Evolutionary conservation across 352 stramenopile species (phyloP), one percentile per base, ranked within the genome.

Genomic region (Peronospora farinosa): DNA sequence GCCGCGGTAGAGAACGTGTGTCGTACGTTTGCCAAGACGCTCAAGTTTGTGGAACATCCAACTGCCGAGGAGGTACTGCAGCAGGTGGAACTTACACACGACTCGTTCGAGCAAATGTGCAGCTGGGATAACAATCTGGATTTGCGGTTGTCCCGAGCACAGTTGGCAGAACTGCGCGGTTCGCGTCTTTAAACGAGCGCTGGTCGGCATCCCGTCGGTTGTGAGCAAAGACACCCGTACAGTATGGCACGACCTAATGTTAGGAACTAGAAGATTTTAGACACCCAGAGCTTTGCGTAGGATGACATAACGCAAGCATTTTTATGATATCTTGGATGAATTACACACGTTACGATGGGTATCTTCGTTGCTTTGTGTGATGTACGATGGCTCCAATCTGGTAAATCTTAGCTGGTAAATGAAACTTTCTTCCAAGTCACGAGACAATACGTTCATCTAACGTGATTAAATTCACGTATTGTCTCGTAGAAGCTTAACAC

Each of bases 51-150:
- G 5, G 82, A 93, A 41, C 75, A 88, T 37, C 82, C 82, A 13
- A 84, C 70, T 48, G 72, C 74, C 2, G 77, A 87, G 37, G 82
- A 93, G 60, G 81, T 93, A 19, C 60, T 88, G 55, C 77, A 91
- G 62, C 82, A 93, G 55, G 76, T 93, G 21, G 75, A 87, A 44
- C 72, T 93, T 36, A 84, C 82, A 15, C 71, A 86, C 57, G 74
- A 88, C 50, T 91, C 78, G 51, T 88, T 93, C 48, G 79, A 93
- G 56, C 79, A 93, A 38, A 91, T 93, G 82, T 93, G 82, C 50
- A 69, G 63, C 40, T 91, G 76, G 75, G 53, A 70, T 30, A 81
- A 66, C 57, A 76, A 79, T 55, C 51, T 91, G 8, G 82, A 93
- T 45, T 50, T 93, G 59, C 75, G 77, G 38, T 73, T 93, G 35